Percentiles rank a stretch among this genome's conserved stretches.
Evolutionary conservation across 495 filamentous ascomycete genomes (phyloP).

Genomic region (Cryomyces antarcticus): DNA sequence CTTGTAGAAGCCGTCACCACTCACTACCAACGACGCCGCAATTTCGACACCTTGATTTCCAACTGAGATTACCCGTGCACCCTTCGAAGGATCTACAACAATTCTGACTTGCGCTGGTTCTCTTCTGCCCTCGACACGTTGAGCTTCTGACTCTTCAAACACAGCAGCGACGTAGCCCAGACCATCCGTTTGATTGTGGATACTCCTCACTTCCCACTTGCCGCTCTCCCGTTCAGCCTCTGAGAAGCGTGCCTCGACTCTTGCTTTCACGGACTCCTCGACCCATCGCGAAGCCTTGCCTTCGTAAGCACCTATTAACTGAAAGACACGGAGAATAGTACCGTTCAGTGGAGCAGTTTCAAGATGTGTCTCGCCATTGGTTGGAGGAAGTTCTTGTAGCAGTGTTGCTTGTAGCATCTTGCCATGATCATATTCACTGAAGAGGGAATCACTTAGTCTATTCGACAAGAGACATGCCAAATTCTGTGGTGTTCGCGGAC

Average conservation of each 20-base stretch:
- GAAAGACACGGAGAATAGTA: constrained; percentile 30
- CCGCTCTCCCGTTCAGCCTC: constrained; percentile 59
- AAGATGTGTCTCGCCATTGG: neutral
- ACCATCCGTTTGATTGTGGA: constrained; percentile 34
- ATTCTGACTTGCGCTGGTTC: constrained; percentile 38
- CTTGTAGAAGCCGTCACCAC: constrained; percentile 27
- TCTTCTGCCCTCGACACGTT: constrained; percentile 30
- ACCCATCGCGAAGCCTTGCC: constrained; percentile 53
- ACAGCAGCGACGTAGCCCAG: constrained; percentile 54
- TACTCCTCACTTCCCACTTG: constrained; percentile 57
- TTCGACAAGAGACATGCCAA: neutral
- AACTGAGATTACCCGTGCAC: constrained; percentile 33
- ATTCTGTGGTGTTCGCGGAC: too few relatives aligned
- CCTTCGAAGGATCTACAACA: constrained; percentile 37
- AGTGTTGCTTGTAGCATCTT: constrained; percentile 47
- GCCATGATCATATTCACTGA: constrained; percentile 59
- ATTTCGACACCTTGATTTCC: constrained; percentile 53
- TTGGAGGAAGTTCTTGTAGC: constrained; percentile 5
- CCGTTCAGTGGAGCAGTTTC: neutral
- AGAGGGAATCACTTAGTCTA: constrained; percentile 41
- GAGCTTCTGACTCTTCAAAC: constrained; percentile 42
- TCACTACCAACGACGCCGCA: constrained; percentile 28
- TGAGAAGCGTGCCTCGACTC: constrained; percentile 63
- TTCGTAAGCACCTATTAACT: constrained; percentile 58
- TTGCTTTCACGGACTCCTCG: constrained; percentile 74